Evolutionary conservation across 176 grass and related monocot species (phyloP).

Genomic region (Aegilops sharonensis): DNA sequence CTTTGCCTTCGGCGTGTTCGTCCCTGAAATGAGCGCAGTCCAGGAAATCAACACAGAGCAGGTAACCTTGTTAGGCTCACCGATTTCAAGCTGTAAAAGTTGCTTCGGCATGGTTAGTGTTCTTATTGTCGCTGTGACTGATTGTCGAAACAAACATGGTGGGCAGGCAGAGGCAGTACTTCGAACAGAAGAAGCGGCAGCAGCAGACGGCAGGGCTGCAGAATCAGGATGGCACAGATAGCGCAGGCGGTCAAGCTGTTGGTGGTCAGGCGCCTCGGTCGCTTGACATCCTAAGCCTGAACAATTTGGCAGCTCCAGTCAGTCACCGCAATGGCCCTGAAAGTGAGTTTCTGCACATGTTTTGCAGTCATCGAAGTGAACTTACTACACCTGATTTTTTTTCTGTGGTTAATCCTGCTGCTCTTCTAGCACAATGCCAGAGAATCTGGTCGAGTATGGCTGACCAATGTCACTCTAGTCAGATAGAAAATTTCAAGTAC

Average conservation of each 20-base stretch:
- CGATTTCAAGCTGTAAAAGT: conserved; percentile 13
- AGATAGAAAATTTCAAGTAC: neutral
- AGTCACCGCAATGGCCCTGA: conserved; percentile 17
- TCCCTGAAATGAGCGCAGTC: neutral
- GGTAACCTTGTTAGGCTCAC: conserved; percentile 42
- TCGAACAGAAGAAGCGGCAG: conserved; percentile 84
- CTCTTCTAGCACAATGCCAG: conserved; percentile 13
- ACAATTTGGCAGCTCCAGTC: conserved; percentile 58
- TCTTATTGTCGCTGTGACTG: neutral
- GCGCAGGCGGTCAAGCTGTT: conserved; percentile 25
- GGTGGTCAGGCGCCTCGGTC: conserved; percentile 50
- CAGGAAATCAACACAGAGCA: conserved; percentile 61
- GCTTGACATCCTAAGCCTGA: conserved; percentile 74
- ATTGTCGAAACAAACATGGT: conserved; percentile 13
- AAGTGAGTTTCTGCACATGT: conserved; percentile 45
- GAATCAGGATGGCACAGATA: conserved; percentile 35
- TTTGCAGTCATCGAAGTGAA: neutral
- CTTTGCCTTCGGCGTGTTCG: neutral
- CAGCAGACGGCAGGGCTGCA: conserved; percentile 45
- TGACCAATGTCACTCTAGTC: neutral
- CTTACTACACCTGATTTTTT: conserved; percentile 16
- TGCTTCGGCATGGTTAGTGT: neutral
- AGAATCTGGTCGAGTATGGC: neutral
- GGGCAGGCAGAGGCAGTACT: conserved; percentile 90
- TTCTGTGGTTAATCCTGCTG: conserved; percentile 12